Conservation (phyloP, 345 rosid species). For the Hevea brasiliensis region DNA sequence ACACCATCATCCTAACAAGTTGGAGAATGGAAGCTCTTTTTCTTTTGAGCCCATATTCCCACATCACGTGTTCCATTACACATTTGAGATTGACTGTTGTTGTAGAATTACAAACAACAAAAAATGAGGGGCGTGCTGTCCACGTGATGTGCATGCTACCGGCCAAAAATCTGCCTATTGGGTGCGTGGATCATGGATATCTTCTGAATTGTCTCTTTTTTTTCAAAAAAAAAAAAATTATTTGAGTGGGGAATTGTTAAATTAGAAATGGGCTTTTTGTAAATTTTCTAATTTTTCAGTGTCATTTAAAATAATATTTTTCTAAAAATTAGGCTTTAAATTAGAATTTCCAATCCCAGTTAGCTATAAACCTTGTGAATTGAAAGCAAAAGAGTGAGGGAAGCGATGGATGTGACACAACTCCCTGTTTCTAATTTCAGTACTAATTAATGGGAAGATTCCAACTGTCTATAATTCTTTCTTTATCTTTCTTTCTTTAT, state of each 20-base stretch:
- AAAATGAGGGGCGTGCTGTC: background rate
- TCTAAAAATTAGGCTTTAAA: too few relatives aligned
- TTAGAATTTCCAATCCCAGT: too few relatives aligned
- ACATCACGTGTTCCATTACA: background rate
- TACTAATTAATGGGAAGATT: constrained; percentile 6
- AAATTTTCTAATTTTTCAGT: too few relatives aligned
- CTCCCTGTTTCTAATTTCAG: constrained; percentile 1
- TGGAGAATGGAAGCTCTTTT: background rate
- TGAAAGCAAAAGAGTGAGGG: constrained; percentile 7
- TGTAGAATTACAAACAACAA: background rate
- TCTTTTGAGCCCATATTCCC: background rate
- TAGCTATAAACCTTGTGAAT: background rate
- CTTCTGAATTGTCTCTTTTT: background rate
- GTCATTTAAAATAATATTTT: too few relatives aligned
- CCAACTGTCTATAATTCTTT: constrained; percentile 6
- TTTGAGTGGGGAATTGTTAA: constrained; percentile 3
- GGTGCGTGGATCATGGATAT: background rate
- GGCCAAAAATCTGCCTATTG: background rate
- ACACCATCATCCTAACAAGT: background rate
- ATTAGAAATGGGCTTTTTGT: background rate
- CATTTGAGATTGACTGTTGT: background rate
- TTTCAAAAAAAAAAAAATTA: too few relatives aligned
- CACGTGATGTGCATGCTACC: constrained; percentile 8
- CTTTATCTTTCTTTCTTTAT: background rate
- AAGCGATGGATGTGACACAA: constrained; percentile 34